These are phyloP conservation scores for Arthromyces matolae DNA, from an alignment of 768 basidiomycete species.

Conservation along the genomic window DNA sequence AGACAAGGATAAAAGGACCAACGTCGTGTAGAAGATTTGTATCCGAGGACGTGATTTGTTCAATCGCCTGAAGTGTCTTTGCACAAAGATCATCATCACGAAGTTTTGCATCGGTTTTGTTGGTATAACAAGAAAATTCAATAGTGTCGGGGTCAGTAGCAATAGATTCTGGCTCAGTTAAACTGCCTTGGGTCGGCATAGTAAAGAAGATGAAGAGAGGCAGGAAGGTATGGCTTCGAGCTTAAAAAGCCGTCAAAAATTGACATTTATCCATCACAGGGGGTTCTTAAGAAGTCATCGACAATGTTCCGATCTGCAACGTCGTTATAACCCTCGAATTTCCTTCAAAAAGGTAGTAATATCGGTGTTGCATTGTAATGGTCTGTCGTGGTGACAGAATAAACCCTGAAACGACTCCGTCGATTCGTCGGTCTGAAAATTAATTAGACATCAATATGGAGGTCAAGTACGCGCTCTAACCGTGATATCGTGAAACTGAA, in stretches of 20 bases:
- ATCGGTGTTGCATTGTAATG: slow-evolving; percentile 52
- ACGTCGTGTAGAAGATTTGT: slow-evolving; percentile 13
- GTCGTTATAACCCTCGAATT: slow-evolving; percentile 46
- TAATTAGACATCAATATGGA: slow-evolving; percentile 7
- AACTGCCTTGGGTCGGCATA: slow-evolving; percentile 31
- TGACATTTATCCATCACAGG: slow-evolving; percentile 13
- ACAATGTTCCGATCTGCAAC: background rate
- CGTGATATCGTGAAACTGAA: slow-evolving; percentile 62
- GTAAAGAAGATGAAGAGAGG: background rate
- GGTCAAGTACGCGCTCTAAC: slow-evolving; percentile 35
- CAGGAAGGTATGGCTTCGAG: background rate
- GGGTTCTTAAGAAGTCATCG: background rate
- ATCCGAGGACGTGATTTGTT: slow-evolving; percentile 12
- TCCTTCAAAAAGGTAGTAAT: slow-evolving; percentile 54
- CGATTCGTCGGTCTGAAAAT: slow-evolving; percentile 55
- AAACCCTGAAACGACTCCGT: slow-evolving; percentile 54
- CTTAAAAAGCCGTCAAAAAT: background rate
- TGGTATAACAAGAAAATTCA: background rate
- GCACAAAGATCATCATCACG: slow-evolving; percentile 5
- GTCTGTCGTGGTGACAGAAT: slow-evolving; percentile 53
- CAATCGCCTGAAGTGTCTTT: slow-evolving; percentile 10
- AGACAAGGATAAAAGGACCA: background rate
- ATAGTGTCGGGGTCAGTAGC: slow-evolving; percentile 1
- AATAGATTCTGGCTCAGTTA: slow-evolving; percentile 55
- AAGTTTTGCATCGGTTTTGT: background rate